phyloP scores from a whole-genome alignment of 148 eudicot genomes.

The Fagopyrum esculentum region DNA sequence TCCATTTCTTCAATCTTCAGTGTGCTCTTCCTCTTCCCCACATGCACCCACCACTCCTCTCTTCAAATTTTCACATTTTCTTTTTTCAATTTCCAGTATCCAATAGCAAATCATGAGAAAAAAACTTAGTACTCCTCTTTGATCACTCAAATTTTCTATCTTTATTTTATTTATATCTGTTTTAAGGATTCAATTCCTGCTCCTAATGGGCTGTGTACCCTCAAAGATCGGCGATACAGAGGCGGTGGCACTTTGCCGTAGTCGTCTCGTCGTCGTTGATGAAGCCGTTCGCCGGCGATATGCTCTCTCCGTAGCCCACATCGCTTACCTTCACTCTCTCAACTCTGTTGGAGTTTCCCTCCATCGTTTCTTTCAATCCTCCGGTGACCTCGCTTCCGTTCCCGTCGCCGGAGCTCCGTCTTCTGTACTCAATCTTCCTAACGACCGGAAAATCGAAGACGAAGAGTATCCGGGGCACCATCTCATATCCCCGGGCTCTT shows the following conservation, averaged over 20 bases:
- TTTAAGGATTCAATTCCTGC: not conserved
- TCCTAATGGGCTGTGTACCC: slow-evolving; percentile 63
- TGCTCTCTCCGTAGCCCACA: slow-evolving; percentile 56
- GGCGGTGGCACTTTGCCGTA: slow-evolving; percentile 70
- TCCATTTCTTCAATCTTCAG: no score
- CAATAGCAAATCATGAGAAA: not conserved
- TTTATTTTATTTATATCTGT: not conserved
- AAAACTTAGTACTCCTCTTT: not conserved
- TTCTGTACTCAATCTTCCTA: slow-evolving; percentile 30
- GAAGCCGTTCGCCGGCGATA: slow-evolving; percentile 55
- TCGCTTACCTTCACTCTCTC: slow-evolving; percentile 55
- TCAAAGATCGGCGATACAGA: slow-evolving; percentile 77
- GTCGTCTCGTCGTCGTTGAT: slow-evolving; percentile 42
- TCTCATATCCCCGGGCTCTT: not conserved
- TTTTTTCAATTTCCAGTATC: not conserved
- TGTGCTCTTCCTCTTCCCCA: not conserved
- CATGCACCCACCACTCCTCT: slow-evolving; percentile 4
- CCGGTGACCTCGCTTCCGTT: slow-evolving; percentile 10
- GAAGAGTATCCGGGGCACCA: not conserved
- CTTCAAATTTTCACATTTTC: not conserved
- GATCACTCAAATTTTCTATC: not conserved
- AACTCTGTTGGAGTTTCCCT: slow-evolving; percentile 45
- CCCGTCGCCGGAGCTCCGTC: slow-evolving; percentile 16
- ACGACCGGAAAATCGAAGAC: slow-evolving; percentile 23
- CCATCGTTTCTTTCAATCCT: slow-evolving; percentile 36